Conservation (phyloP, 192 early-diverging fungal genomes). For the Coemansia interrupta region DNA sequence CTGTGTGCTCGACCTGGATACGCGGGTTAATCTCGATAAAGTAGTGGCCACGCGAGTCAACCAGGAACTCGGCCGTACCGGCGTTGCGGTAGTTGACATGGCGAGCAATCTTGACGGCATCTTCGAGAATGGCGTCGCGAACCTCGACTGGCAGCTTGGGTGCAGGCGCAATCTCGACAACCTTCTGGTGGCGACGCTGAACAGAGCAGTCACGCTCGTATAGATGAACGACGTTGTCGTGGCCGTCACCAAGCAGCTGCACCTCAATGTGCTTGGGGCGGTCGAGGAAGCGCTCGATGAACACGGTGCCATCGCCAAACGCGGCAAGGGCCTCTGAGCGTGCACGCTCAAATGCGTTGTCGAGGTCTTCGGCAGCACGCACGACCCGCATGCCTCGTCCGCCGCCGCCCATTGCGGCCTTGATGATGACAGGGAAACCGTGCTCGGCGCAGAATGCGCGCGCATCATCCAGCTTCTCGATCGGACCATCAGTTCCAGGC, state of each 20-base stretch:
- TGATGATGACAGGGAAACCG: constrained; percentile 94
- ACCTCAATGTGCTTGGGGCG: constrained; percentile 95
- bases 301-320: constrained; percentile 95
- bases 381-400: constrained; percentile 97
- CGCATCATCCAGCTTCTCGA: constrained; percentile 63
- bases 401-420: constrained; percentile 95
- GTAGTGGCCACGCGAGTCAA: constrained; percentile 86
- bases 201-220: constrained; percentile 97
- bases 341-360: constrained; percentile 76
- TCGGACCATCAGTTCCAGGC: constrained; percentile 87
- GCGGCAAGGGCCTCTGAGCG: constrained; percentile 84
- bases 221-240: constrained; percentile 85
- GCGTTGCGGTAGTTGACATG: constrained; percentile 90
- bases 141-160: constrained; percentile 63
- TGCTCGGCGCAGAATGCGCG: constrained; percentile 71
- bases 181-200: constrained; percentile 96
- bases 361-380: constrained; percentile 66
- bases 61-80: constrained; percentile 96
- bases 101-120: constrained; percentile 90
- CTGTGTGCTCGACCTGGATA: constrained; percentile 97
- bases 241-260: constrained; percentile 83
- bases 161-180: constrained; percentile 88
- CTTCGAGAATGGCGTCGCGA: constrained; percentile 75
- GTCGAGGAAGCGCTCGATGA: constrained; percentile 91
- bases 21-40: constrained; percentile 98